Base-by-base conservation (phyloP, 2,329 filamentous ascomycete genomes). In the Colletotrichum camelliae region DNA sequence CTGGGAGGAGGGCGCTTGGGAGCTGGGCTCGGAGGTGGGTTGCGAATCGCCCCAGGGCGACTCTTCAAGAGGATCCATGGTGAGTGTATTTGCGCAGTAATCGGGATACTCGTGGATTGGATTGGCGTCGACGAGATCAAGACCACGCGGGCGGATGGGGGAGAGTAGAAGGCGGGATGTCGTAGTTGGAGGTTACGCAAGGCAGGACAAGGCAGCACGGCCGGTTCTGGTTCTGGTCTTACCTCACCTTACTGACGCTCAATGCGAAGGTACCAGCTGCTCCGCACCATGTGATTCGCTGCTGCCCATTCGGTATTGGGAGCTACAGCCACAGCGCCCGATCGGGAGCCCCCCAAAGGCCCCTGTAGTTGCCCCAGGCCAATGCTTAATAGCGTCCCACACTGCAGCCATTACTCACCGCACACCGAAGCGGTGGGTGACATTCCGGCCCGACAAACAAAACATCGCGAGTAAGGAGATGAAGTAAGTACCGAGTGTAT, bases 31-130 rank as follows among this genome's bases (percentile, higher is more conserved):
- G 72, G 83, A 81, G 77, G 79, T 81, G 79, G 80, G 81, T 69
- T 75, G 73, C 43, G 87, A 85, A 81, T 90, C 89, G 80, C 88
- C 89, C 89, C 89, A 90, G 21, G 89, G 89, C 70, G 88, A 89
- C 80, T 90, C 87, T 81, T 88, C 87, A 77, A 89, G 85, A 66
- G 82, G 81, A 79, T 89, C 88, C 88, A 89, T 89, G 74, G 75
- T 79, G 35, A 58, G 39, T 27, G 77, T 62, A 61, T 55, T 35
- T 21, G 57, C 55, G 48, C 35, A 31, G 55, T 55, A 58, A 58
- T 65, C 37, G 18, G 31, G 39, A 62, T 52, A 24, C 39, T 58
- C 52, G 61, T 43, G 33, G n/a, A 62, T 37, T 48, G 48, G 31
- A 67, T 52, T 66, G 60, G 6, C 29, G 72, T 67, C 29, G 52